Evolutionary conservation across 1,284 basidiomycete genomes (phyloP), one percentile per base, ranked within the genome.

Genomic region (Ceratobasidium sp.): DNA sequence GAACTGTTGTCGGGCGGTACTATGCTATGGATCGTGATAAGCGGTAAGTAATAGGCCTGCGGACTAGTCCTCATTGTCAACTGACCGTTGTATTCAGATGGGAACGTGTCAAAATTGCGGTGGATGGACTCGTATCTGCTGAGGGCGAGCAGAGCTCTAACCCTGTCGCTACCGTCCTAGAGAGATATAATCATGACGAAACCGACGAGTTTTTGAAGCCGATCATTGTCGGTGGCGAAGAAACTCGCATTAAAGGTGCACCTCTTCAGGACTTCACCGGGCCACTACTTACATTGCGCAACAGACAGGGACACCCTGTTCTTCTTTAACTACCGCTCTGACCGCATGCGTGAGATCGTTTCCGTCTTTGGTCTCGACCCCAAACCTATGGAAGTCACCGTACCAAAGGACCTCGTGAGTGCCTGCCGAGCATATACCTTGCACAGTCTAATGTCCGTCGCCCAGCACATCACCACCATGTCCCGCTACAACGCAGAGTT

Each of bases 11-110:
- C 36, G 94, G 94, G 4, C 83, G 94, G 61, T 96, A 96, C 85
- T 96, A 95, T 77, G 94, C 94, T 51, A 96, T 96, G 94, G 94
- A 96, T 81, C 88, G 94, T 54, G 94, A 96, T 81, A 96, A 95
- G 85, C 87, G 94, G 67, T 70, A 51, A 11, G 67, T 18, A 25
- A 11, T 23, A 8, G 23, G 2, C 36, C 4, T n/a, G 18, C 28
- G 8, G n/a, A 6, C 7, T 28, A 12, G 9, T 11, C 11, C 11
- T 62, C 12, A 23, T 1, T n/a, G 28, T n/a, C 23, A 42, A 36
- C 40, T 46, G 12, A 36, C 21, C 18, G 11, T 18, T 16, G 11
- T 38, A 28, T 51, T 44, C 18, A 70, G 67, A 72, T 96, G 94
- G 94, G 94, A 96, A 79, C 86, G 94, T 56, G 81, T 96, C 79